A percentile compares a stretch with the other conserved stretches of the same genome.
Conservation (phyloP, 495 filamentous ascomycete genomes). For the Lasiosphaeria miniovina region DNA sequence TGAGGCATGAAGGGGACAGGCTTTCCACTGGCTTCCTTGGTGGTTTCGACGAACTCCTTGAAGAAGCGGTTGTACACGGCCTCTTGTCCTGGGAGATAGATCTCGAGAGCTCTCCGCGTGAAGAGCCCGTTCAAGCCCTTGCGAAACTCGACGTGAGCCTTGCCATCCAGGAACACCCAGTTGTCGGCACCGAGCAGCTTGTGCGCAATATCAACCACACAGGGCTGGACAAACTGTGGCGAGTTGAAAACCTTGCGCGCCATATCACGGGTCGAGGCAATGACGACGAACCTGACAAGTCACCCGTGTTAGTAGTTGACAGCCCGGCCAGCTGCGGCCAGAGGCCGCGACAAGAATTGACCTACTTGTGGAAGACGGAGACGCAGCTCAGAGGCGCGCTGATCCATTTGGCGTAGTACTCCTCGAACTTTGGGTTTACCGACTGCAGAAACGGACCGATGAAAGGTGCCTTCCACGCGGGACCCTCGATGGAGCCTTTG, state of each 20-base stretch:
- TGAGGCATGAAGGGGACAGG: conserved; percentile 84
- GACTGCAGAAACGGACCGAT: conserved; percentile 95
- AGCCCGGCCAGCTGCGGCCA: not conserved
- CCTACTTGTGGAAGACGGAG: conserved; percentile 98
- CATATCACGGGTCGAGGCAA: conserved; percentile 93
- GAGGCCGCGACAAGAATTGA: conserved; percentile 5
- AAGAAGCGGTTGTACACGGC: conserved; percentile 89
- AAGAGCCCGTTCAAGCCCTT: conserved; percentile 95
- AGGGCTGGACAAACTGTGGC: conserved; percentile 87
- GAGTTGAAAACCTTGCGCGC: conserved; percentile 97
- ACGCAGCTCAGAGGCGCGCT: conserved; percentile 92
- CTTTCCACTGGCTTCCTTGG: conserved; percentile 63
- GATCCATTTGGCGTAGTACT: conserved; percentile 89
- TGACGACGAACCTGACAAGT: conserved; percentile 80
- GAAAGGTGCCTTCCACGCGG: conserved; percentile 83
- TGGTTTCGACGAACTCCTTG: conserved; percentile 69
- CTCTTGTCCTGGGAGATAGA: conserved; percentile 89
- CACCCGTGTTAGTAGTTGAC: conserved; percentile 5
- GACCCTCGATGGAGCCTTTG: conserved; percentile 84
- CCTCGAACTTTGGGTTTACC: conserved; percentile 83
- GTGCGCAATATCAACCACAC: conserved; percentile 91
- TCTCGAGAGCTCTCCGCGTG: conserved; percentile 82
- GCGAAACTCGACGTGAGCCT: conserved; percentile 91
- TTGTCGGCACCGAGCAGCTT: conserved; percentile 90
- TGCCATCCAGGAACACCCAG: conserved; percentile 98